Base-by-base conservation (phyloP, 352 stramenopile species). In the Phytophthora vignae region DNA sequence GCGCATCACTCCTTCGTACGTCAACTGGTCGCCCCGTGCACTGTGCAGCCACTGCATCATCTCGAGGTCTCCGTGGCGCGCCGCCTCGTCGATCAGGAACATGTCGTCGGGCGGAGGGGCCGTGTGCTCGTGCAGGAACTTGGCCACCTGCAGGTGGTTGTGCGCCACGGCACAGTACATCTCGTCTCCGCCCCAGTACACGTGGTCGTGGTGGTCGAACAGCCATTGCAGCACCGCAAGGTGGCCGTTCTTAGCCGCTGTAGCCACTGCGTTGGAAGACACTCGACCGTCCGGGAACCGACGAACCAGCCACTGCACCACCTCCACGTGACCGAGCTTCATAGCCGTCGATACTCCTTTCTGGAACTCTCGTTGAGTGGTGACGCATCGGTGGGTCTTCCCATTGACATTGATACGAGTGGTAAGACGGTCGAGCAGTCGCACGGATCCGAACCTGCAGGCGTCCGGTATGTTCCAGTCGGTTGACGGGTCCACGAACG, bases 111-210 rank as follows among this genome's bases (percentile, higher is more conserved):
- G 2, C 12, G 55, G 55, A 44, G 71, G 55, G n/a, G 71, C 33
- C 5, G 69, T 73, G 38, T 67, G 48, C 19, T 70, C 21, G 52
- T 73, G 38, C 61, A 73, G 46, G 53, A 71, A 66, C 44, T 74
- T 70, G 25, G 67, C 60, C 49, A 74, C 60, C 4, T 74, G 27
- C 19, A 74, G 46, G 33, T 56, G 71, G 56, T 78, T 75, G 36
- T 72, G 60, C 0, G 57, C 67, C 31, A 78, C 71, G 0, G 71
- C 71, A 25, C 38, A 60, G 50, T 69, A 73, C 71, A 78, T 78
- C 53, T 78, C 71, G 31, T 75, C 71, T 0, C 71, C 71, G 12
- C 71, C 71, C 71, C 71, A 78, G 36, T 75, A 78, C 31, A 78
- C 71, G 46, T 75, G 27, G 17, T 78, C 71, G 12, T 79, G 68